Conservation (phyloP, 352 stramenopile genomes). For the Globisporangium yorkense region DNA sequence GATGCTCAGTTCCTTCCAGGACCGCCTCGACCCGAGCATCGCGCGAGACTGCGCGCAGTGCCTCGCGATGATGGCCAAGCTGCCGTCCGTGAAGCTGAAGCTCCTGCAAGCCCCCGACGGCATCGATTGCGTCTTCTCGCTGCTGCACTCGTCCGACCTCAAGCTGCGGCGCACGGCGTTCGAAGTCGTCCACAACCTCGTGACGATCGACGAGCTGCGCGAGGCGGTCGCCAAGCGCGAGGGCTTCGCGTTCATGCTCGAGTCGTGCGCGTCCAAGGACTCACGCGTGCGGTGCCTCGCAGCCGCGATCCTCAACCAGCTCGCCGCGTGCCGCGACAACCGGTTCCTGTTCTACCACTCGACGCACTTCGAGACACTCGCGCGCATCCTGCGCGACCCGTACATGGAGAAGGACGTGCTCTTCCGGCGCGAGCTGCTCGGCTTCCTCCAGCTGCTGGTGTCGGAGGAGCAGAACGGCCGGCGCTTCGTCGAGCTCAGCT, state of each 20-base stretch:
- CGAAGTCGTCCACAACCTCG: conserved; percentile 53
- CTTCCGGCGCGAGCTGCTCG: conserved; percentile 58
- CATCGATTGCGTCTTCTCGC: conserved; percentile 60
- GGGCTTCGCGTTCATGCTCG: conserved; percentile 62
- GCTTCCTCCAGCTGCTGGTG: conserved; percentile 55
- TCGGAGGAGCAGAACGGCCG: conserved; percentile 48
- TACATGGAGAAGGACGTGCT: conserved; percentile 57
- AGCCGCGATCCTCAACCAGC: conserved; percentile 47
- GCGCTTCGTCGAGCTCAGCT: conserved; percentile 45
- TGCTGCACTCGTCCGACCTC: conserved; percentile 47
- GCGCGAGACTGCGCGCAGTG: conserved; percentile 60
- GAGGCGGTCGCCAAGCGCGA: conserved; percentile 58
- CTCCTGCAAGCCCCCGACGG: conserved; percentile 61
- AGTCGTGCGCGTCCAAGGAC: conserved; percentile 54
- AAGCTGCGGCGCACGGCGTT: conserved; percentile 49
- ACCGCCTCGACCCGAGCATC: conserved; percentile 51
- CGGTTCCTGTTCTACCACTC: conserved; percentile 57
- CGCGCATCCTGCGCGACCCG: conserved; percentile 46
- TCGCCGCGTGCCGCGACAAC: conserved; percentile 52
- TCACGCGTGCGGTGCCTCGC: conserved; percentile 44
- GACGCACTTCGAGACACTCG: conserved; percentile 46
- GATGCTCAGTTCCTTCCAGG: conserved; percentile 49
- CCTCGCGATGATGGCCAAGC: conserved; percentile 47
- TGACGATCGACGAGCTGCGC: conserved; percentile 50
- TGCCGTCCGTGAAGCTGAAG: conserved; percentile 48